Percentiles rank a stretch among this genome's conserved stretches.
Evolutionary conservation across 225 moss, liverwort and hornwort genomes (phyloP).

Genomic region (Bryum argenteum): DNA sequence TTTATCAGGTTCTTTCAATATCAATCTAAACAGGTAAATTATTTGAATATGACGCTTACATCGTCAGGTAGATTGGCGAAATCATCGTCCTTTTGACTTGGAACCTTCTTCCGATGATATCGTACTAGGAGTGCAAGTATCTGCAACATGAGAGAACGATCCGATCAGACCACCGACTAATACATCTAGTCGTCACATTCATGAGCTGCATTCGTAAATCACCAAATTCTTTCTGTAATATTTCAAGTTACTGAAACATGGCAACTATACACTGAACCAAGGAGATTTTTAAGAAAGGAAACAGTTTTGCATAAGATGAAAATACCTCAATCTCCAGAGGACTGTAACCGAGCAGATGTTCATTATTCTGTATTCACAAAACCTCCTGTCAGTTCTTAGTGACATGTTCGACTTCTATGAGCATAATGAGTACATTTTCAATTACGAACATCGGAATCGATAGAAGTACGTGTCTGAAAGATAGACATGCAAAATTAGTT

Average conservation of each 20-base stretch:
- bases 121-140: conserved; percentile 63
- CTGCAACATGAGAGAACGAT: conserved; percentile 33
- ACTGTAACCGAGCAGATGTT: conserved; percentile 65
- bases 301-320: not conserved
- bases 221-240: conserved; percentile 10
- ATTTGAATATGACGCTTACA: conserved; percentile 34
- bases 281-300: not conserved
- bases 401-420: conserved; percentile 1
- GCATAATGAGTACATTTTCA: not conserved
- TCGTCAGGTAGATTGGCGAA: conserved; percentile 61
- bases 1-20: conserved; percentile 6
- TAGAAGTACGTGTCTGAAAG: not conserved
- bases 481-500: not conserved
- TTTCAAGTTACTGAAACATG: conserved; percentile 17
- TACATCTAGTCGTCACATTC: conserved; percentile 10
- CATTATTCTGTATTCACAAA: conserved; percentile 53
- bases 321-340: conserved; percentile 70
- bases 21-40: not conserved
- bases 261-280: conserved; percentile 14
- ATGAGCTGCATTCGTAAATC: conserved; percentile 16
- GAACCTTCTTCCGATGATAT: conserved; percentile 67
- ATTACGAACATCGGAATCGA: conserved; percentile 7
- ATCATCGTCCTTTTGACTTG: conserved; percentile 62
- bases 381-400: conserved; percentile 22
- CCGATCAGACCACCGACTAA: conserved; percentile 3